Evolutionary conservation across 2,329 filamentous ascomycete genomes (phyloP), one percentile per base, ranked within the genome.

Genomic region (Periconia digitata): DNA sequence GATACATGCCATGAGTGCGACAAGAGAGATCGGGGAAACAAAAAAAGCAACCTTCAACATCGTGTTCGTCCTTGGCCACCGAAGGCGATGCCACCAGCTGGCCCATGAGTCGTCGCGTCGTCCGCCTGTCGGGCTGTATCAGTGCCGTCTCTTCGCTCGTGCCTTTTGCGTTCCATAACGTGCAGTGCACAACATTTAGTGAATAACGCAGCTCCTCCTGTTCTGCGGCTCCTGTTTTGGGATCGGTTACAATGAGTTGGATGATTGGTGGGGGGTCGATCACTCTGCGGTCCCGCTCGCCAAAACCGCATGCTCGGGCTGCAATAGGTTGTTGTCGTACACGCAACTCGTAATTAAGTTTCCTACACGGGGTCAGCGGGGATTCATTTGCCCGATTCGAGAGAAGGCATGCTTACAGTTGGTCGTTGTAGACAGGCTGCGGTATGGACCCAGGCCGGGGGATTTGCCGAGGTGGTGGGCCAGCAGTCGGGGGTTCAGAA

Each of bases 241-340:
- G 76, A 52, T 86, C 81, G 43, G 83, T 81, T 47, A 90, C 81
- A 22, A 78, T 75, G 40, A 92, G 80, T 64, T 92, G 85, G 18
- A 94, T 81, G 62, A 94, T 92, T 13, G 89, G 89, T 2, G 89
- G 89, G 35, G 89, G 89, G 63, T 94, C 89, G 54, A 94, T 89
- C 15, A 91, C 88, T 53, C 89, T 81, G 34, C 89, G 82, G 64
- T 94, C 89, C 55, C 89, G 80, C 70, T 92, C 89, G 51, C 89
- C 89, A 66, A 91, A 92, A 1, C 89, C 89, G 62, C 89, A 94
- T 36, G 88, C 89, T 58, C 89, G 80, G 44, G 89, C 89, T 1
- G 88, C 88, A 16, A 84, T 77, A 8, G 89, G 89, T 62, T 92
- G 89, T 68, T 94, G 89, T 42, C 89, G 85, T 53, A 92, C 83